phyloP scores from a whole-genome alignment of 2,329 filamentous ascomycete species.

The Monosporascus ibericus region DNA sequence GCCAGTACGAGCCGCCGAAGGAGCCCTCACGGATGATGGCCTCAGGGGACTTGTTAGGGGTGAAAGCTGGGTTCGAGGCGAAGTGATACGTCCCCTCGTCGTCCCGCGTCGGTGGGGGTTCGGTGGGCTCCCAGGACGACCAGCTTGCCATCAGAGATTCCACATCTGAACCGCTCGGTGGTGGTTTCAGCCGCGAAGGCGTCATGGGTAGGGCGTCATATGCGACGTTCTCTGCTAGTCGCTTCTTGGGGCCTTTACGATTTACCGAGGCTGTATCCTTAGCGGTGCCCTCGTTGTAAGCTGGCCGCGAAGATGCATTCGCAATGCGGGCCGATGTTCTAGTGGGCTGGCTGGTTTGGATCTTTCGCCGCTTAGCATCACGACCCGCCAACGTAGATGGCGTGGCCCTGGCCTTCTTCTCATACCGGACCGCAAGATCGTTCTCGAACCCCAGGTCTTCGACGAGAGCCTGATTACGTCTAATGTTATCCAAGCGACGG shows the following conservation, averaged over 20 bases:
- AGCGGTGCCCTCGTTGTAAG: constrained; percentile 30
- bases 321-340: constrained; percentile 43
- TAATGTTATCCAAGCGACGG: constrained; percentile 40
- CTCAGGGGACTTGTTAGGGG: constrained; percentile 46
- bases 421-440: constrained; percentile 15
- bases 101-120: constrained; percentile 33
- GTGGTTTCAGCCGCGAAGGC: background rate
- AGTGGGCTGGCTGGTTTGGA: constrained; percentile 27
- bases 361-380: constrained; percentile 33
- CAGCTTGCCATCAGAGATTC: constrained; percentile 28
- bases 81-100: constrained; percentile 40
- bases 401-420: constrained; percentile 1
- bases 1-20: constrained; percentile 47
- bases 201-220: background rate
- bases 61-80: constrained; percentile 34
- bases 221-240: background rate
- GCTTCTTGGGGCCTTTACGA: background rate
- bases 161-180: constrained; percentile 8
- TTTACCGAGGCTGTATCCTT: background rate
- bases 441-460: constrained; percentile 38
- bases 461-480: constrained; percentile 41
- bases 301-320: constrained; percentile 25
- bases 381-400: background rate
- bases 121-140: constrained; percentile 36
- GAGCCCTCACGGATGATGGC: constrained; percentile 45